Evolutionary conservation across 208 protist species (phyloP), one percentile per base, ranked within the genome.

Genomic region (Porcisia hertigi): DNA sequence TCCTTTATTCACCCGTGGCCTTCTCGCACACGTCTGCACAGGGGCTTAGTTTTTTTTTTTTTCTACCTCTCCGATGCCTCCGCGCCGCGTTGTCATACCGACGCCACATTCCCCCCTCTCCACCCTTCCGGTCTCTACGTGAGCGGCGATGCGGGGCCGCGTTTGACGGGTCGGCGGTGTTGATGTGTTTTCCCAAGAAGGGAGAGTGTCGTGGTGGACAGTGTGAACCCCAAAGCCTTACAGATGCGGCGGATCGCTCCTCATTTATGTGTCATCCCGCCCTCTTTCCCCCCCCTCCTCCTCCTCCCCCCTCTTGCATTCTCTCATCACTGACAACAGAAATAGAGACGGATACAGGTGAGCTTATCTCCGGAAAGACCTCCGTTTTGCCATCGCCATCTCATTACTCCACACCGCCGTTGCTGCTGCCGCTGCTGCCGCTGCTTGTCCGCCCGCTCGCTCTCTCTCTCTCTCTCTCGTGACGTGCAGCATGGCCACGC

Each of bases 401-500:
- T 52, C 47, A 52, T 12, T 30, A 52, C 11, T 52, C 47, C 47
- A 52, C 47, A 5, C 11, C 11, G 47, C 47, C 47, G 47, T 12
- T 52, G 47, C 47, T 12, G 47, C 47, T 52, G 47, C 11, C 16
- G 47, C 47, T 12, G 47, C 47, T 52, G 47, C 11, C 16, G 5
- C 18, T 69, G 63, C 18, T n/a, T 30, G 30, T 30, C 30, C 30
- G 30, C 30, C 30, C 30, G 30, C 52, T 34, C 1, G 36, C 36
- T 52, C 41, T 11, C 43, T 14, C 55, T 49, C n/a, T n/a, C 34
- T 12, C 25, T 71, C 14, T 58, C 43, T 71, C 20, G 18, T 16
- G 45, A n/a, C 64, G 2, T 49, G 23, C 8, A 45, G 71, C 71
- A 34, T 60, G 65, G 25, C 81, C 86, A 54, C 41, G 3, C 11